Conservation (phyloP, 2,329 filamentous ascomycete genomes). For the Hymenotorrendiella dingleyae region DNA sequence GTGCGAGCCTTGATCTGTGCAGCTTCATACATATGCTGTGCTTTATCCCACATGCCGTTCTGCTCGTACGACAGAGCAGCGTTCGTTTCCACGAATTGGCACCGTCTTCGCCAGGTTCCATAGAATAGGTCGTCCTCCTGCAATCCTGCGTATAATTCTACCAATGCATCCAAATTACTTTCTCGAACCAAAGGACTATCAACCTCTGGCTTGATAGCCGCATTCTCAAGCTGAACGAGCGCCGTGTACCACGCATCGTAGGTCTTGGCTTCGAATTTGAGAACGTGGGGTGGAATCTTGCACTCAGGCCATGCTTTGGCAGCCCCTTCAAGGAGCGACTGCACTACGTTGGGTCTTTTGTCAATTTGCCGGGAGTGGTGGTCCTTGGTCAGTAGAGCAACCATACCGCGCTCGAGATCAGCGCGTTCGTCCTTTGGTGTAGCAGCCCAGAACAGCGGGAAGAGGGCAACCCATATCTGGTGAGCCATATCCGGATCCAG, state of each 20-base stretch:
- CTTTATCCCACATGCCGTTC: slow-evolving; percentile 99
- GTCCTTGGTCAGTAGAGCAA: slow-evolving; percentile 87
- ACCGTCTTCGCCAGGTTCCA: slow-evolving; percentile 89
- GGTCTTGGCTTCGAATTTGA: slow-evolving; percentile 90
- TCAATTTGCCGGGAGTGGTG: slow-evolving; percentile 93
- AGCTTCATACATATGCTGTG: slow-evolving; percentile 91
- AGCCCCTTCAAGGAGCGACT: slow-evolving; percentile 83
- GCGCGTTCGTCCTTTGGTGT: slow-evolving; percentile 80
- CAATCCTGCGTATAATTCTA: slow-evolving; percentile 83
- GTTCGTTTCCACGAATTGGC: slow-evolving; percentile 96
- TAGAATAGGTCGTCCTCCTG: slow-evolving; percentile 98
- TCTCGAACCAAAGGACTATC: slow-evolving; percentile 82
- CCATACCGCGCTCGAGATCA: slow-evolving; percentile 86
- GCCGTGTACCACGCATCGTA: slow-evolving; percentile 98
- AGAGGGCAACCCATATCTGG: slow-evolving; percentile 84
- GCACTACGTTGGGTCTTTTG: slow-evolving; percentile 89
- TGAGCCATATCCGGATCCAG: slow-evolving; percentile 76
- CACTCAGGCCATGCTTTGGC: slow-evolving; percentile 80
- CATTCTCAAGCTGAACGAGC: slow-evolving; percentile 81
- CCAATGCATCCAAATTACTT: slow-evolving; percentile 92
- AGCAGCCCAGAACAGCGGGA: slow-evolving; percentile 90
- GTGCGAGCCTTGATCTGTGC: slow-evolving; percentile 97
- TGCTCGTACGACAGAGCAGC: slow-evolving; percentile 96
- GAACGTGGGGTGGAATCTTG: slow-evolving; percentile 89
- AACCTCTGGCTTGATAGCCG: slow-evolving; percentile 69